Evolutionary conservation across 108 stramenopile species (phyloP).

Genomic region (Schizochytrium sp.): DNA sequence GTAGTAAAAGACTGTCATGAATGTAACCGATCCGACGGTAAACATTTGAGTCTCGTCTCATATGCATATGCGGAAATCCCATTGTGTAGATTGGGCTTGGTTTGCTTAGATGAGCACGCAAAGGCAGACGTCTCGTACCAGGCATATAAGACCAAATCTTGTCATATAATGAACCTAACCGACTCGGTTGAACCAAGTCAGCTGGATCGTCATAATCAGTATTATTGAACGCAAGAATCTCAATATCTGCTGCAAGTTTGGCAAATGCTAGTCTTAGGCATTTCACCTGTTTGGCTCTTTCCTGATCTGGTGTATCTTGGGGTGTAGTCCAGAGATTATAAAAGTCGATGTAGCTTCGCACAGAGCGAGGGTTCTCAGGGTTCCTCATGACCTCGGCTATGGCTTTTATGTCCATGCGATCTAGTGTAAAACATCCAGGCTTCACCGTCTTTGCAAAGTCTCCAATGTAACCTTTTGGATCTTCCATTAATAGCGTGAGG

Average conservation of each 20-base stretch:
- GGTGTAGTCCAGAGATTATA: not conserved
- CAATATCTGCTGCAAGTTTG: not conserved
- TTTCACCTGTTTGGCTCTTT: not conserved
- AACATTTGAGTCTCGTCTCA: slow-evolving; percentile 30
- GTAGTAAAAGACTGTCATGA: not conserved
- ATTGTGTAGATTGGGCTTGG: not conserved
- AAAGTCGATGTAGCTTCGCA: slow-evolving; percentile 33
- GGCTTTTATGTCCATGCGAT: not conserved
- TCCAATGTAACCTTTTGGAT: not conserved
- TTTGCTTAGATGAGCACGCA: not conserved
- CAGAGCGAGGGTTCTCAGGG: not conserved
- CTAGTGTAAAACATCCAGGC: slow-evolving; percentile 43
- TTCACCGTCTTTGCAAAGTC: slow-evolving; percentile 43
- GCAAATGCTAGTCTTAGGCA: not conserved
- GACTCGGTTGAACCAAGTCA: not conserved
- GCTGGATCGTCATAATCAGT: not conserved
- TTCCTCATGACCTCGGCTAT: slow-evolving; percentile 20
- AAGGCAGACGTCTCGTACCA: not conserved
- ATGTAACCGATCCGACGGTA: slow-evolving; percentile 60
- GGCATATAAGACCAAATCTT: not conserved
- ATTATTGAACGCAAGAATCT: not conserved
- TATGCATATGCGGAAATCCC: not conserved
- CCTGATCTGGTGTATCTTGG: not conserved
- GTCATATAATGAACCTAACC: not conserved
- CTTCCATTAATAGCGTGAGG: not conserved